Evolutionary conservation across 352 stramenopile genomes (phyloP).

Genomic region (Phytophthora aleatoria): DNA sequence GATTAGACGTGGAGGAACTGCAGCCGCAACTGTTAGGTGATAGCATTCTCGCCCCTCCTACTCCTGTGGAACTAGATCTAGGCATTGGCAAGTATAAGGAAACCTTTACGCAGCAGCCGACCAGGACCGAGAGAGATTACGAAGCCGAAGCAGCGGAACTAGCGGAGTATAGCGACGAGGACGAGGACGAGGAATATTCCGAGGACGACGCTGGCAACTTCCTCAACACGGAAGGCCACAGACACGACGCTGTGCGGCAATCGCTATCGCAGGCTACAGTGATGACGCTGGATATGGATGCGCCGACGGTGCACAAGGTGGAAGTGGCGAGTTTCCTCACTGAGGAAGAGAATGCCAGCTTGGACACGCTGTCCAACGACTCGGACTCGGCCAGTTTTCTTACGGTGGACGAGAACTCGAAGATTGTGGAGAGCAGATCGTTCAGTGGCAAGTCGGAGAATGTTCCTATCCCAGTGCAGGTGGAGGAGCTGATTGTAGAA

Average conservation of each 20-base stretch:
- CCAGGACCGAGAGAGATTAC: conserved; percentile 27
- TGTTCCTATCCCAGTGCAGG: conserved; percentile 28
- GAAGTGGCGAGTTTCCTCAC: conserved; percentile 59
- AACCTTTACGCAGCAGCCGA: conserved; percentile 24
- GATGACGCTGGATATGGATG: conserved; percentile 32
- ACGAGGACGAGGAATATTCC: conserved; percentile 26
- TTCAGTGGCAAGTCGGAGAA: conserved; percentile 18
- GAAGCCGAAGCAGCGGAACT: conserved; percentile 41
- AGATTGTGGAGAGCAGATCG: conserved; percentile 45
- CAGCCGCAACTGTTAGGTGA: conserved; percentile 36
- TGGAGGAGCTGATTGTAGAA: conserved; percentile 59
- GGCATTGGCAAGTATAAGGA: conserved; percentile 68
- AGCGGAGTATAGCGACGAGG: conserved; percentile 37
- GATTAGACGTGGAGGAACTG: conserved; percentile 41
- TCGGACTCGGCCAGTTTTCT: conserved; percentile 47
- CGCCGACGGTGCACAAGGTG: conserved; percentile 41
- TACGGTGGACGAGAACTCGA: conserved; percentile 52
- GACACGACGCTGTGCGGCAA: conserved; percentile 19
- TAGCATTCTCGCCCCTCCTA: conserved; percentile 24
- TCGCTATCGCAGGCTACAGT: conserved; percentile 30
- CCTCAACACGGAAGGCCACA: conserved; percentile 33
- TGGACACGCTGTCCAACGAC: conserved; percentile 37
- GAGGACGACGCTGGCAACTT: conserved; percentile 43
- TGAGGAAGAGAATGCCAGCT: conserved; percentile 44
- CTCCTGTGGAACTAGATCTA: conserved; percentile 46